Conservation (phyloP, 2,329 filamentous ascomycete species). For the Podosphaera fusca region DNA sequence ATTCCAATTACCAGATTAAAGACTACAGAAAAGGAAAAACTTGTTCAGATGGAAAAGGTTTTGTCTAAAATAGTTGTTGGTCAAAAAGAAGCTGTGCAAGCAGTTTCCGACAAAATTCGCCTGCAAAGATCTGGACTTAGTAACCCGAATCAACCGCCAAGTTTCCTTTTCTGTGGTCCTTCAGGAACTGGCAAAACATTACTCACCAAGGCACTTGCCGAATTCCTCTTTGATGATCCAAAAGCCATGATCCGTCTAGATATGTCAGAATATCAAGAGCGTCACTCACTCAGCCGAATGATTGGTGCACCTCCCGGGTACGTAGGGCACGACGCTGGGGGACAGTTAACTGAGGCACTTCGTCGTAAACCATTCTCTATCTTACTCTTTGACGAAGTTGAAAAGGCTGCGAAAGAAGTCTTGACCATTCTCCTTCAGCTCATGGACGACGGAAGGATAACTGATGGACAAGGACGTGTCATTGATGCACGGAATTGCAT, state of each 20-base stretch:
- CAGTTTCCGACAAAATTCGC: conserved; percentile 88
- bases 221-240: conserved; percentile 92
- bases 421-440: conserved; percentile 94
- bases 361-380: conserved; percentile 94
- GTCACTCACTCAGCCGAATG: conserved; percentile 86
- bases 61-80: conserved; percentile 72
- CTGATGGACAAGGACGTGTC: conserved; percentile 84
- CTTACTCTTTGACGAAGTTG: conserved; percentile 88
- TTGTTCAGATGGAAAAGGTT: conserved; percentile 87
- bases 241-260: conserved; percentile 98
- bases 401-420: conserved; percentile 96
- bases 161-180: conserved; percentile 95
- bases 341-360: conserved; percentile 84
- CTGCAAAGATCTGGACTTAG: conserved; percentile 81
- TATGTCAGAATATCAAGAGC: conserved; percentile 98
- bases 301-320: conserved; percentile 95
- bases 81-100: conserved; percentile 77
- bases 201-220: conserved; percentile 85
- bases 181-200: conserved; percentile 96
- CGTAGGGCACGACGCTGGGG: conserved; percentile 86
- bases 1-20: conserved; percentile 87
- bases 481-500: conserved; percentile 96
- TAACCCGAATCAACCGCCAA: conserved; percentile 92
- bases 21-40: conserved; percentile 92
- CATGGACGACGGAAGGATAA: conserved; percentile 97